phyloP scores from a whole-genome alignment of 345 rosid genomes.

The Camelina laxa region DNA sequence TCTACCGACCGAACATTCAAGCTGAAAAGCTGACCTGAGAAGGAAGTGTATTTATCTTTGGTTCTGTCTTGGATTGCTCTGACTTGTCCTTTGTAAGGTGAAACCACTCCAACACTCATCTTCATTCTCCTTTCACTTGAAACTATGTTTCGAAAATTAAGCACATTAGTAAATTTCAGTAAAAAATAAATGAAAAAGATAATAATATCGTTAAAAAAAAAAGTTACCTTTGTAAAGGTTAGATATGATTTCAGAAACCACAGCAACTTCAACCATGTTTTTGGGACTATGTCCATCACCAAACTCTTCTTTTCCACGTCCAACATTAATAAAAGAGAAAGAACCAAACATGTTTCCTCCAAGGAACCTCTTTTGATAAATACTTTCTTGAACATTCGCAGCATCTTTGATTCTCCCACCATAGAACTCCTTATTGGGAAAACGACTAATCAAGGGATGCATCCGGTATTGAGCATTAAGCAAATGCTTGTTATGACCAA shows the following conservation, averaged over 20 bases:
- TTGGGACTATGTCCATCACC: not conserved
- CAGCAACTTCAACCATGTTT: conserved; percentile 4
- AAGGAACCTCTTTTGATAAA: conserved; percentile 41
- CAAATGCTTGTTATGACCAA: conserved; percentile 57
- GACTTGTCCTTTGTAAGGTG: conserved; percentile 53
- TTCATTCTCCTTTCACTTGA: conserved; percentile 20
- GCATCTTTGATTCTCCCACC: conserved; percentile 49
- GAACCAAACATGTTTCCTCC: conserved; percentile 47
- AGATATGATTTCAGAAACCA: conserved; percentile 12
- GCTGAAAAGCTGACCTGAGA: conserved; percentile 22
- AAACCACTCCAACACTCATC: conserved; percentile 47
- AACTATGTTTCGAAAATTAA: conserved; percentile 3
- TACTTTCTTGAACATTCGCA: conserved; percentile 35
- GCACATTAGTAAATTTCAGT: not conserved
- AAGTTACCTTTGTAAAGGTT: conserved; percentile 44
- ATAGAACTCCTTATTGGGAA: conserved; percentile 58
- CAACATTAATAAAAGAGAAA: conserved; percentile 51
- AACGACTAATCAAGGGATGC: conserved; percentile 70
- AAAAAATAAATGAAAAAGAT: not conserved
- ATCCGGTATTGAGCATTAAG: conserved; percentile 64
- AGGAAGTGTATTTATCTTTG: not conserved
- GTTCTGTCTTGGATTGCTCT: conserved; percentile 46
- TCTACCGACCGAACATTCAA: conserved; percentile 48
- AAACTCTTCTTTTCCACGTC: conserved; percentile 7
- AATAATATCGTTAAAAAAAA: not conserved